Percentiles rank a stretch among this genome's conserved stretches.
These are phyloP conservation scores for Metschnikowia lochheadii DNA, from an alignment of 805 yeast genomes.

Conservation along the genomic window DNA sequence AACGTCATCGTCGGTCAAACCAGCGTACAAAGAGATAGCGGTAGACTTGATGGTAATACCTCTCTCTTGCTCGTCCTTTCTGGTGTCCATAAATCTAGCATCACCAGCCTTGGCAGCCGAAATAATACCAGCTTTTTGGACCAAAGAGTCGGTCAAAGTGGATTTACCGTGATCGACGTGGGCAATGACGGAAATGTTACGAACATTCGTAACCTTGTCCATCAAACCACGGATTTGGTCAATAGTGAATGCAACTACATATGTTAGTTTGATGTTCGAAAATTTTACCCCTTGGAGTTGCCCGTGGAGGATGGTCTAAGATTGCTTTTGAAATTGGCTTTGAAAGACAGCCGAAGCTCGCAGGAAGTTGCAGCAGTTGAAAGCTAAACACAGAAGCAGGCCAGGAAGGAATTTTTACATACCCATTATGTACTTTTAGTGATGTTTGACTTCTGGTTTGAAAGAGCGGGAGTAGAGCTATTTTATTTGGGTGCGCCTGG, in stretches of 20 bases:
- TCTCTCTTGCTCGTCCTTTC: slow-evolving; percentile 99
- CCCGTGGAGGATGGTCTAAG: not conserved
- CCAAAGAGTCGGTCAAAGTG: slow-evolving; percentile 97
- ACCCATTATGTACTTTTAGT: slow-evolving; percentile 34
- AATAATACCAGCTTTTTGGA: slow-evolving; percentile 98
- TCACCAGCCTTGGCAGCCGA: slow-evolving; percentile 99
- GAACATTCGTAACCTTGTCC: slow-evolving; percentile 99
- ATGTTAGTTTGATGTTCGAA: slow-evolving; percentile 24
- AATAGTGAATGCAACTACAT: slow-evolving; percentile 47
- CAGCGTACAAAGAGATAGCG: slow-evolving; percentile 93
- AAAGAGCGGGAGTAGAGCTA: slow-evolving; percentile 20
- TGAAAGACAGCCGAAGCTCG: not conserved
- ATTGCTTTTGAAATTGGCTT: not conserved
- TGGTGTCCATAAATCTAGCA: slow-evolving; percentile 99
- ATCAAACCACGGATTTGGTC: slow-evolving; percentile 95
- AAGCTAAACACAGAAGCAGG: no score
- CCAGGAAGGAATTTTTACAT: slow-evolving; percentile 17
- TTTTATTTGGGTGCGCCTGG: slow-evolving; percentile 18
- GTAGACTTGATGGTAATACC: slow-evolving; percentile 99
- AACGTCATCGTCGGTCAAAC: slow-evolving; percentile 79
- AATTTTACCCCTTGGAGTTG: not conserved
- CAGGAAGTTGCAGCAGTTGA: no score
- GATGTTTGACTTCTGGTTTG: slow-evolving; percentile 23
- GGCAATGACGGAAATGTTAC: slow-evolving; percentile 99
- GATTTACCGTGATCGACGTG: slow-evolving; percentile 99